Evolutionary conservation across 2,329 filamentous ascomycete species (phyloP).

Genomic region (Apiospora kogelbergensis): DNA sequence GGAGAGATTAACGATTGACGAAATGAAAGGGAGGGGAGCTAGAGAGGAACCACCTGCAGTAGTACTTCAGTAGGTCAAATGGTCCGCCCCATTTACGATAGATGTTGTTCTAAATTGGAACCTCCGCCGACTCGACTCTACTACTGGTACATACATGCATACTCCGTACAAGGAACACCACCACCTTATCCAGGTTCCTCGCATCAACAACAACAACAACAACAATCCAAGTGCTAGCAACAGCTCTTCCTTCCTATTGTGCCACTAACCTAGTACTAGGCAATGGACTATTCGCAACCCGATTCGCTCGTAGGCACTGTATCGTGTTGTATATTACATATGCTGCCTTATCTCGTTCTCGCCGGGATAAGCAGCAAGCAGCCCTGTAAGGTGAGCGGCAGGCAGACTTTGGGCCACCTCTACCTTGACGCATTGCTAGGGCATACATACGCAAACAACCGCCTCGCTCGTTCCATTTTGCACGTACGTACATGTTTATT

Average conservation of each 20-base stretch:
- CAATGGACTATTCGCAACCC: constrained; percentile 1
- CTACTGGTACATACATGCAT: background rate
- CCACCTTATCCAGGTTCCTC: background rate
- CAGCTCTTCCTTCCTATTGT: constrained; percentile 7
- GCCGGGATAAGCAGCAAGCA: constrained; percentile 5
- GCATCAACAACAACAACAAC: background rate
- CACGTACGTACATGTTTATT: too few species aligned
- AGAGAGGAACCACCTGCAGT: constrained; percentile 6
- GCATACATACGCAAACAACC: background rate
- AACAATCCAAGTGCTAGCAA: background rate
- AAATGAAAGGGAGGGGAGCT: background rate
- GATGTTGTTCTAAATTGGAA: background rate
- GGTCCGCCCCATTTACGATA: background rate
- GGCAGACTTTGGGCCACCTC: background rate
- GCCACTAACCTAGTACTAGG: background rate
- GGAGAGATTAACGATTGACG: background rate
- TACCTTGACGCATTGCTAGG: background rate
- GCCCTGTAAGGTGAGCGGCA: background rate
- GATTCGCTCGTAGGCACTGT: background rate
- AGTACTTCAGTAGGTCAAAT: constrained; percentile 2
- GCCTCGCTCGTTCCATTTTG: background rate
- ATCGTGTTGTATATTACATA: background rate
- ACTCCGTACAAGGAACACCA: background rate
- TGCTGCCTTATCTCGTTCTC: background rate
- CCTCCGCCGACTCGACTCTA: background rate